Evolutionary conservation across 805 yeast species (phyloP).

Genomic region (Dipodascus geniculatus): DNA sequence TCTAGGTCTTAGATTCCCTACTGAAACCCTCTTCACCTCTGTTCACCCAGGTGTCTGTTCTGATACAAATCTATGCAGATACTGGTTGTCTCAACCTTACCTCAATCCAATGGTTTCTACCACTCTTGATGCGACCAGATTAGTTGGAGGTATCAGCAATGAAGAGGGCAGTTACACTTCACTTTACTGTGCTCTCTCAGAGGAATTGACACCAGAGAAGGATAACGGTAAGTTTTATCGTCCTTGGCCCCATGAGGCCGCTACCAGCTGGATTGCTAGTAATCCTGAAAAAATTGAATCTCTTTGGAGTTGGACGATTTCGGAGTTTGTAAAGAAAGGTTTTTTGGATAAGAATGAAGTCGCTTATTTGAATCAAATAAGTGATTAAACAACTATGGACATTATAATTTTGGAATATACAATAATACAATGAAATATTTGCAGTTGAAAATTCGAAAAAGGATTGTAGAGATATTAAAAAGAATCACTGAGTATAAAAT

Average conservation of each 20-base stretch:
- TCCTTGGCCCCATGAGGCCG: background rate
- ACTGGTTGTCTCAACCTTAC: slow-evolving; percentile 67
- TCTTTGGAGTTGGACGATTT: background rate
- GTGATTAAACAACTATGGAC: background rate
- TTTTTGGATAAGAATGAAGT: background rate
- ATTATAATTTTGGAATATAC: too few species aligned
- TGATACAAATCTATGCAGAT: slow-evolving; percentile 63
- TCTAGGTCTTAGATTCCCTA: slow-evolving; percentile 53
- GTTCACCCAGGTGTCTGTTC: slow-evolving; percentile 84
- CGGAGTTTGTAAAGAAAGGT: background rate
- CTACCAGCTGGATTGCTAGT: background rate
- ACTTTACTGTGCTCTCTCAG: slow-evolving; percentile 48
- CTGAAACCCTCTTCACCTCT: slow-evolving; percentile 44
- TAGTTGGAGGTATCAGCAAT: slow-evolving; percentile 54
- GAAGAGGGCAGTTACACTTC: slow-evolving; percentile 64
- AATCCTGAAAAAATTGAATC: background rate
- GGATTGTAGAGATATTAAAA: too few species aligned
- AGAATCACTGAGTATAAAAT: too few species aligned
- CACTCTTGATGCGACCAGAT: slow-evolving; percentile 56
- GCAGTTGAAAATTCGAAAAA: too few species aligned
- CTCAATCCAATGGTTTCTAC: slow-evolving; percentile 69
- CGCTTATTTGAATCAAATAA: background rate
- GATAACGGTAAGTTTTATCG: slow-evolving; percentile 57
- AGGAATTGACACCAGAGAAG: slow-evolving; percentile 33
- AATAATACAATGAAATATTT: too few species aligned